Evolutionary conservation across 192 early-diverging fungal species (phyloP).

Genomic region (Mortierella claussenii): DNA sequence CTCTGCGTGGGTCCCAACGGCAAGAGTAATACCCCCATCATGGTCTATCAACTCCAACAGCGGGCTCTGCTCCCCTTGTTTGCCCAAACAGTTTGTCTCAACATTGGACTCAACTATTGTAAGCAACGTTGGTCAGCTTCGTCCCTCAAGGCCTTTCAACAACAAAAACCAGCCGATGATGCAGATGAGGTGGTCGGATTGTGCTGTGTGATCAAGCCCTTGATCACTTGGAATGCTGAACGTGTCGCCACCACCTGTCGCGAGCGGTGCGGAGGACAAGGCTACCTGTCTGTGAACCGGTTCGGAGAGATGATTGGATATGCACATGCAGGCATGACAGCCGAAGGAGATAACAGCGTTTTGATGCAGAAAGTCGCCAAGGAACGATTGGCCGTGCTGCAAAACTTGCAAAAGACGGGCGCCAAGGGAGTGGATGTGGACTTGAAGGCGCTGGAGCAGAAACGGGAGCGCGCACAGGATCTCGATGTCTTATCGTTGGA

Average conservation of each 20-base stretch:
- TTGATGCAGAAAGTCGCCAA: constrained; percentile 84
- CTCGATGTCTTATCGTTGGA: constrained; percentile 63
- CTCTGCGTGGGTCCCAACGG: constrained; percentile 80
- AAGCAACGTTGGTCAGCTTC: constrained; percentile 70
- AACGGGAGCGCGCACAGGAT: constrained; percentile 35
- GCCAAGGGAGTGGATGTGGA: no score
- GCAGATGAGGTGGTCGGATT: constrained; percentile 72
- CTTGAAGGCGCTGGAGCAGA: constrained; percentile 22
- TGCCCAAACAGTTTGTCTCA: constrained; percentile 70
- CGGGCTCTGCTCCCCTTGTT: constrained; percentile 79
- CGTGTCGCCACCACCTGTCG: constrained; percentile 72
- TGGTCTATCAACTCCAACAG: constrained; percentile 83
- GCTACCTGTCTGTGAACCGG: constrained; percentile 74
- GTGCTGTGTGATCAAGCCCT: constrained; percentile 83
- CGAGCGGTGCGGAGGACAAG: constrained; percentile 81
- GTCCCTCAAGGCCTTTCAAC: constrained; percentile 44
- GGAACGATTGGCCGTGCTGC: constrained; percentile 69
- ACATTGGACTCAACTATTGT: constrained; percentile 84
- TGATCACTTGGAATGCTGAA: constrained; percentile 80
- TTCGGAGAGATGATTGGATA: constrained; percentile 75
- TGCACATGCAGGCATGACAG: constrained; percentile 81
- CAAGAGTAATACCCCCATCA: constrained; percentile 79
- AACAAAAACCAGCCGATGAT: constrained; percentile 54
- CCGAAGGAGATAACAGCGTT: constrained; percentile 83
- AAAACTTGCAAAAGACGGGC: constrained; percentile 33